phyloP scores from a whole-genome alignment of 352 stramenopile species.

The Pythium oligandrum region DNA sequence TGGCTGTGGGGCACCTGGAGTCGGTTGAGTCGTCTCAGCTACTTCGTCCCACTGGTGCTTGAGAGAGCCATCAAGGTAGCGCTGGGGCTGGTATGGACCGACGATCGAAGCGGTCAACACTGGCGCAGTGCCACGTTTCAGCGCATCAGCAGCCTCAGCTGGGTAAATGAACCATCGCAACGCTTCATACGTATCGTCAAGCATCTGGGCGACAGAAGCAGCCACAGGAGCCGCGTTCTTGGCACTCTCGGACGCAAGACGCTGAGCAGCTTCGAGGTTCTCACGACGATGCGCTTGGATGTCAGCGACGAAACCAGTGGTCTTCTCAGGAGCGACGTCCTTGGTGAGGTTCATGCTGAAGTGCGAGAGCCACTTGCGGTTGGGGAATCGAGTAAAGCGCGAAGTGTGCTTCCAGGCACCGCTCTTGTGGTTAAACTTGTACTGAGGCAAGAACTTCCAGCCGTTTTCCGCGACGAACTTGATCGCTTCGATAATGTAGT shows the following conservation, averaged over 20 bases:
- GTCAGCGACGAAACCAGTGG: slow-evolving; percentile 34
- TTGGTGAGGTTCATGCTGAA: slow-evolving; percentile 1
- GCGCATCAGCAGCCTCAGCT: slow-evolving; percentile 78
- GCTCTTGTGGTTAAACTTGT: slow-evolving; percentile 90
- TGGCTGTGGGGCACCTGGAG: too few species aligned
- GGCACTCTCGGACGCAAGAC: slow-evolving; percentile 19
- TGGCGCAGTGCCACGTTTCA: slow-evolving; percentile 83
- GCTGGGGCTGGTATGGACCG: slow-evolving; percentile 44
- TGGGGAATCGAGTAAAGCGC: slow-evolving; percentile 5
- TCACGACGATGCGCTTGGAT: slow-evolving; percentile 24
- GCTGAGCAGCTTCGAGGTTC: slow-evolving; percentile 34
- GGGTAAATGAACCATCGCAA: slow-evolving; percentile 78
- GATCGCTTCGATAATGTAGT: slow-evolving; percentile 88
- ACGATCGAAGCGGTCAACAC: slow-evolving; percentile 28
- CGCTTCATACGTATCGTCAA: slow-evolving; percentile 39
- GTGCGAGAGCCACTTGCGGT: slow-evolving; percentile 8
- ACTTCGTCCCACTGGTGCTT: slow-evolving; percentile 36
- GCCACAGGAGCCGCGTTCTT: slow-evolving; percentile 21
- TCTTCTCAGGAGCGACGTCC: slow-evolving; percentile 32
- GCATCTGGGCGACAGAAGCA: slow-evolving; percentile 40
- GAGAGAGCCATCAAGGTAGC: slow-evolving; percentile 37
- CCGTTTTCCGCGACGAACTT: slow-evolving; percentile 85
- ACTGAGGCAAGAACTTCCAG: slow-evolving; percentile 86
- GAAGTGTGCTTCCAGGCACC: slow-evolving; percentile 82
- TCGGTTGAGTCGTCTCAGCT: neutral